Evolutionary conservation across 2,329 filamentous ascomycete species (phyloP).

Genomic region (Helminthosporium solani): DNA sequence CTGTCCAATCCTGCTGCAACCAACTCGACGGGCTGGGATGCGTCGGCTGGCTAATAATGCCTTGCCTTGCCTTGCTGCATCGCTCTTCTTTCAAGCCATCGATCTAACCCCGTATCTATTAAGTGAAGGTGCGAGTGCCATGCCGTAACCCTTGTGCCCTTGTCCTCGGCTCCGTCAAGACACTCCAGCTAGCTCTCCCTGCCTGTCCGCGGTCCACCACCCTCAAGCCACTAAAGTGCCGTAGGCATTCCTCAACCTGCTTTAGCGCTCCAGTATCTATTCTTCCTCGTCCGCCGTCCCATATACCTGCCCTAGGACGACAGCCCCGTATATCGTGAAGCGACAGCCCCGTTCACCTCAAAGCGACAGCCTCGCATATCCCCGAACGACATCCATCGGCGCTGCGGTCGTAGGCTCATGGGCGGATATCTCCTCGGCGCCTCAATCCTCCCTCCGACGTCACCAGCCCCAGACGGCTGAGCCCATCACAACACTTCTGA

Average conservation of each 20-base stretch:
- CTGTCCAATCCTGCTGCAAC: background rate
- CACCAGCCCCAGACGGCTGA: constrained; percentile 11
- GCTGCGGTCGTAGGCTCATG: constrained; percentile 9
- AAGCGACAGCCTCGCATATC: background rate
- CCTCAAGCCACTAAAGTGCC: constrained; percentile 11
- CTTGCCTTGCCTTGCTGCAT: background rate
- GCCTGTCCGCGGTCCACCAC: constrained; percentile 5
- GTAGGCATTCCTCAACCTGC: constrained; percentile 15
- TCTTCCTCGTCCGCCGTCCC: no score
- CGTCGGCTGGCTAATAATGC: background rate
- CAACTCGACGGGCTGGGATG: background rate
- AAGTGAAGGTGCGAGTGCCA: background rate
- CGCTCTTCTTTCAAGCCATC: constrained; percentile 1
- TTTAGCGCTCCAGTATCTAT: constrained; percentile 9
- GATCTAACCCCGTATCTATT: no score
- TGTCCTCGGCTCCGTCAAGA: constrained; percentile 6
- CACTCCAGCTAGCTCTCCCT: constrained; percentile 4
- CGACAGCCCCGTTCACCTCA: constrained; percentile 2
- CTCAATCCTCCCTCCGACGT: constrained; percentile 10
- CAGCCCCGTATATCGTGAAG: no score
- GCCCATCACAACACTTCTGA: constrained; percentile 9
- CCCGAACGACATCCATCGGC: no score
- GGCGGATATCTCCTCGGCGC: constrained; percentile 6
- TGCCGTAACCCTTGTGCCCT: background rate
- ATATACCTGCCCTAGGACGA: background rate